Evolutionary conservation across 192 early-diverging fungal genomes (phyloP).

Genomic region (Entomortierella chlamydospora): DNA sequence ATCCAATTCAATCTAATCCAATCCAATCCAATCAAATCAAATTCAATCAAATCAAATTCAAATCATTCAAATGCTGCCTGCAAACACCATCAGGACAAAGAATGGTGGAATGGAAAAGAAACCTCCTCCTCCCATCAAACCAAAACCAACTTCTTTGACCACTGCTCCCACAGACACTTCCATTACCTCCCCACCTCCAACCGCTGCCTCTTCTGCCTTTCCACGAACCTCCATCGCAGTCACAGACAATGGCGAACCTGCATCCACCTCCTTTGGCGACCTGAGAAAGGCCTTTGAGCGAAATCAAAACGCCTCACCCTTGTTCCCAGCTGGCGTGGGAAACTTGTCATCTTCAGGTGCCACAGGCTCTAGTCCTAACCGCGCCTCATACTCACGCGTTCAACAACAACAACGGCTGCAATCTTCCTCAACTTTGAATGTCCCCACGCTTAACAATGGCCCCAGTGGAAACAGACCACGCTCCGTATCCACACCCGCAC

Average conservation of each 20-base stretch:
- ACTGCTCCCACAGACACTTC: conserved; percentile 12
- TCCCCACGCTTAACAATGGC: background rate
- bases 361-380: background rate
- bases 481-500: conserved; percentile 38
- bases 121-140: conserved; percentile 35
- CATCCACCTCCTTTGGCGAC: conserved; percentile 40
- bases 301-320: conserved; percentile 24
- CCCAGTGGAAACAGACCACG: conserved; percentile 17
- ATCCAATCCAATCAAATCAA: background rate
- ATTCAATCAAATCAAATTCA: background rate
- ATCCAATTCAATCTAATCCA: background rate
- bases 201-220: background rate
- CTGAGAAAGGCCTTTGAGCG: conserved; percentile 41
- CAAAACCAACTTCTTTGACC: conserved; percentile 29
- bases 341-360: background rate
- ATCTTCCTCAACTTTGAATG: background rate
- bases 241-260: conserved; percentile 11
- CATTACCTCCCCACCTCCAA: background rate
- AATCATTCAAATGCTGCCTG: background rate
- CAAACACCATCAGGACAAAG: conserved; percentile 19
- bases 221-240: conserved; percentile 15
- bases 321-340: conserved; percentile 9
- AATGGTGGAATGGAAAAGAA: conserved; percentile 30
- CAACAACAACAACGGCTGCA: conserved; percentile 6
- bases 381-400: conserved; percentile 16